Conservation (phyloP, 1,139 yeast species). For the Petasospora fabianii region DNA sequence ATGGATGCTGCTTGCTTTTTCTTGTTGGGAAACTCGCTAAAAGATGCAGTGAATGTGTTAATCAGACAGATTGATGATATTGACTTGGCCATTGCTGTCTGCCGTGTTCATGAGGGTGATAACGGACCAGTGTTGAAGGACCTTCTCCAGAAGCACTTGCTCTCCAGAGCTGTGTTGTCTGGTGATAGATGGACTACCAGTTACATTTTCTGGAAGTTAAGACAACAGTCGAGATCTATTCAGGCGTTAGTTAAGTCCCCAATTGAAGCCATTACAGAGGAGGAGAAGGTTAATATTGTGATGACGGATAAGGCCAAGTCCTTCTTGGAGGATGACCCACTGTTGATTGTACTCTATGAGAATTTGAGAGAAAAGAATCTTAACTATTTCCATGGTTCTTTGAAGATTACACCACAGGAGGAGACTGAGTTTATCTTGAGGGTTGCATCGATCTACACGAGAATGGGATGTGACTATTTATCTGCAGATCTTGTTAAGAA, state of each 20-base stretch:
- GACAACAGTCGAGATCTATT: conserved; percentile 50
- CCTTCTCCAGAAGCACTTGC: conserved; percentile 48
- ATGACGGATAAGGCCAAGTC: conserved; percentile 35
- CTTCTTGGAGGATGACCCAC: conserved; percentile 78
- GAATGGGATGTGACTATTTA: conserved; percentile 91
- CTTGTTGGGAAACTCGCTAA: conserved; percentile 69
- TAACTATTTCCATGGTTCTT: conserved; percentile 46
- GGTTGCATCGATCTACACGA: conserved; percentile 62
- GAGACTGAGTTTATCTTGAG: conserved; percentile 64
- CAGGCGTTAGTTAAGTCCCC: conserved; percentile 64
- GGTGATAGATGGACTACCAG: conserved; percentile 83
- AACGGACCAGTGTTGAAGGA: conserved; percentile 48
- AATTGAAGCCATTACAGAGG: conserved; percentile 32
- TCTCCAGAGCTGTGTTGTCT: conserved; percentile 54
- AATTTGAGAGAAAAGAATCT: conserved; percentile 51
- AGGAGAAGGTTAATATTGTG: conserved; percentile 23
- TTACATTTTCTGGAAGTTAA: conserved; percentile 74
- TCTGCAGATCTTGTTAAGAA: conserved; percentile 58
- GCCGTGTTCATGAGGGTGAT: conserved; percentile 66
- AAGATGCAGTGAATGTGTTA: conserved; percentile 74
- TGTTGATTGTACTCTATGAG: conserved; percentile 61
- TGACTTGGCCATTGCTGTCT: conserved; percentile 73
- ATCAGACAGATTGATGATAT: conserved; percentile 63
- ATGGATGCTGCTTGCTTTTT: conserved; percentile 89
- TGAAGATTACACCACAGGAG: conserved; percentile 40